Conservation (phyloP, 2,329 filamentous ascomycete species). For the Cladosporium sp. region DNA sequence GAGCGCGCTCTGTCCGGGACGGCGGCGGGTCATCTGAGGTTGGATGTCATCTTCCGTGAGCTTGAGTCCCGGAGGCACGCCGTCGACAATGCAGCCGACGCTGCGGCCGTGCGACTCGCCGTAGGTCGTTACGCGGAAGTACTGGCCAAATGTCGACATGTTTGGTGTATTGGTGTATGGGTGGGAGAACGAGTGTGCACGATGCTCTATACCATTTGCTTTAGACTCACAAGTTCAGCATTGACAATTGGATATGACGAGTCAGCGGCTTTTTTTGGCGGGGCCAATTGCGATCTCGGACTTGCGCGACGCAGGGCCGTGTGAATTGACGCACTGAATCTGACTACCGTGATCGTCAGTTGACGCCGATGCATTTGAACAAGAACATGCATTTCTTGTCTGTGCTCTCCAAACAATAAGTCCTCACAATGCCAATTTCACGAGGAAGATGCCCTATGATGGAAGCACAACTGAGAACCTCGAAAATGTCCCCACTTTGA, state of each 20-base stretch:
- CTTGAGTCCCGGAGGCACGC: conserved; percentile 80
- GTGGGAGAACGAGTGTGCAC: background rate
- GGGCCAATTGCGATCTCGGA: background rate
- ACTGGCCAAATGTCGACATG: conserved; percentile 85
- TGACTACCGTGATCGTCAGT: no score
- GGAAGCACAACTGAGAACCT: no score
- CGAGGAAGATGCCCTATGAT: no score
- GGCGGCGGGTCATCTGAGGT: conserved; percentile 84
- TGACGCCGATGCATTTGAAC: no score
- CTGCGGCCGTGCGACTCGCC: conserved; percentile 88
- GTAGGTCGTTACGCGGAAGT: conserved; percentile 79
- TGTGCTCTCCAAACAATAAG: no score
- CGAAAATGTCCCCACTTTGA: no score
- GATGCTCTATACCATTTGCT: background rate
- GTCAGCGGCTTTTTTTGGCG: background rate
- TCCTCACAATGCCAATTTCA: no score
- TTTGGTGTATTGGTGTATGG: background rate
- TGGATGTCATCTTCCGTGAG: conserved; percentile 79
- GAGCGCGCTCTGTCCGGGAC: conserved; percentile 83
- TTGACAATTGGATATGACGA: background rate
- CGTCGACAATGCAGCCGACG: conserved; percentile 93
- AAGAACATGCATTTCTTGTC: no score
- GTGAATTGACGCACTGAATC: no score
- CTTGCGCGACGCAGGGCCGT: background rate
- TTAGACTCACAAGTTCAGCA: background rate